These are phyloP conservation scores for Clavispora fructus DNA, from an alignment of 805 yeast species.

Conservation along the genomic window DNA sequence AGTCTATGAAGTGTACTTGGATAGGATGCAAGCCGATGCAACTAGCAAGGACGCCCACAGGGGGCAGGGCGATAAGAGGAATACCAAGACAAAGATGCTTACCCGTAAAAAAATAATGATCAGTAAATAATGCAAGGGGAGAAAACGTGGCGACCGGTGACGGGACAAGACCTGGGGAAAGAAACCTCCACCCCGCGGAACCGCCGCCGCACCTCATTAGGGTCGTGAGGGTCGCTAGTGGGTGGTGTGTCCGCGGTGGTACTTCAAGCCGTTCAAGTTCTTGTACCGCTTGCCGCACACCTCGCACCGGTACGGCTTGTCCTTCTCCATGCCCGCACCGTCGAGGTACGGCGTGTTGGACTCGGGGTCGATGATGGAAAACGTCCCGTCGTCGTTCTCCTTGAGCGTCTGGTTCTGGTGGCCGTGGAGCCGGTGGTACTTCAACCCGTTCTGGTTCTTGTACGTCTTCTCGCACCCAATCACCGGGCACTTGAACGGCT, in stretches of 20 bases:
- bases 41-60: too few relatives aligned
- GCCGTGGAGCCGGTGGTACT: slow-evolving; percentile 93
- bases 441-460: slow-evolving; percentile 95
- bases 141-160: neutral
- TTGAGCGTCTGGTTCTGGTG: slow-evolving; percentile 93
- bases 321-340: slow-evolving; percentile 93
- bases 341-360: slow-evolving; percentile 85
- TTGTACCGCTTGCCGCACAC: slow-evolving; percentile 97
- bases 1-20: neutral
- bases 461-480: slow-evolving; percentile 97
- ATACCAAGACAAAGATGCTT: neutral
- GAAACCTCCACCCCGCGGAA: too few relatives aligned
- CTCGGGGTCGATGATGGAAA: slow-evolving; percentile 88
- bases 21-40: neutral
- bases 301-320: slow-evolving; percentile 97
- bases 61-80: neutral
- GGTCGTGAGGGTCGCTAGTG: slow-evolving; percentile 33
- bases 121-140: slow-evolving; percentile 1
- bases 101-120: neutral
- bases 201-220: too few relatives aligned
- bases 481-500: slow-evolving; percentile 96
- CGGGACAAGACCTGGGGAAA: too few relatives aligned
- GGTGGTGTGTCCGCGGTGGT: slow-evolving; percentile 97
- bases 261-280: slow-evolving; percentile 91
- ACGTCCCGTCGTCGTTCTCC: slow-evolving; percentile 89